Conservation (phyloP, 2,329 filamentous ascomycete genomes). For the Verticillium isaacii region DNA sequence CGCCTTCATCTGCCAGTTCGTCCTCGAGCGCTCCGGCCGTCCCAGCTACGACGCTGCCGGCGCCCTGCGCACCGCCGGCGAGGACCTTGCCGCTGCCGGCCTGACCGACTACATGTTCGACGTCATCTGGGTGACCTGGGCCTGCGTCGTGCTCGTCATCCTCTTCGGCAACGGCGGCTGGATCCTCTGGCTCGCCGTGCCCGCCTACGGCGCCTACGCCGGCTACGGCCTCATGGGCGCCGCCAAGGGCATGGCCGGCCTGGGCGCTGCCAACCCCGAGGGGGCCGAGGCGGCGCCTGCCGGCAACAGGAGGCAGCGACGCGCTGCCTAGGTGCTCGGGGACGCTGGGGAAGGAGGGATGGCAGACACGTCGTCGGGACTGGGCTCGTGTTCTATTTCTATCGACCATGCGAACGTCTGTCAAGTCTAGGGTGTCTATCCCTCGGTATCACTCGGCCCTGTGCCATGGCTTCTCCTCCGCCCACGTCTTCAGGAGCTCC, state of each 20-base stretch:
- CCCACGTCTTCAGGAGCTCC: constrained; percentile 50
- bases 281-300: constrained; percentile 24
- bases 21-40: constrained; percentile 79
- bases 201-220: constrained; percentile 51
- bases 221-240: constrained; percentile 49
- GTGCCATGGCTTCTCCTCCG: constrained; percentile 37
- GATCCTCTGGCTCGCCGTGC: constrained; percentile 50
- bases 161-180: constrained; percentile 75
- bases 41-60: constrained; percentile 66
- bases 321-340: constrained; percentile 36
- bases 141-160: constrained; percentile 64
- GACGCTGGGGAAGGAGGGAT: not conserved
- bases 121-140: constrained; percentile 91
- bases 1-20: constrained; percentile 73
- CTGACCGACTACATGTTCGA: constrained; percentile 99
- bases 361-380: no score
- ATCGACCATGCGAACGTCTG: constrained; percentile 3
- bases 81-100: constrained; percentile 82
- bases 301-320: constrained; percentile 49
- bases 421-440: not conserved
- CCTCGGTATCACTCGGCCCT: constrained; percentile 9
- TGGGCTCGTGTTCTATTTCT: not conserved
- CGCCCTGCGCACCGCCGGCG: constrained; percentile 70
- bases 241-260: constrained; percentile 48
- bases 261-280: constrained; percentile 29